Evolutionary conservation across 2,329 filamentous ascomycete species (phyloP), one percentile per base, ranked within the genome.

Genomic region (Tolypocladium endophyticum): DNA sequence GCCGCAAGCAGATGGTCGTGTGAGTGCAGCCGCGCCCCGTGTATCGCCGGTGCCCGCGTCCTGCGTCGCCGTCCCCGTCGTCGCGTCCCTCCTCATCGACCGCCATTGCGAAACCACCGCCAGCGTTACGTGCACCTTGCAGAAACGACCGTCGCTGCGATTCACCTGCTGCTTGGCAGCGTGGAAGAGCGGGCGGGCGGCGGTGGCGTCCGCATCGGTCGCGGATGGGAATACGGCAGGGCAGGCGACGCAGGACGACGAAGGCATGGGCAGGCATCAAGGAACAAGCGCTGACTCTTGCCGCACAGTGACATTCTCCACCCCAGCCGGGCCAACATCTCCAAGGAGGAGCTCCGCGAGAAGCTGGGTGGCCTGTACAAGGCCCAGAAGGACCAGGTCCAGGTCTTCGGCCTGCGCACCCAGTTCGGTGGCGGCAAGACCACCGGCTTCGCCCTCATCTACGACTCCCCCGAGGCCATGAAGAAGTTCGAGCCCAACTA

Each of bases 401-500:
- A 88, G 79, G 92, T 96, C 79, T 99, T 99, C 79, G 94, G 94
- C 75, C 92, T 99, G 80, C 90, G 91, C 80, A 99, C 94, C 72
- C 93, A 97, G 79, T 99, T 89, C 78, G 94, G 94, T 93, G 94
- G 94, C 77, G 94, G 94, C 85, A 99, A 99, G 89, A 96, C 90
- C 79, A 97, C 93, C 69, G 94, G 94, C 73, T 99, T 99, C 78
- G 94, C 92, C 69, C 91, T 97, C 74, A 85, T 99, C 83, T 99
- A 99, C 87, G 94, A 99, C 82, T 96, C 90, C 69, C 83, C 87
- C 76, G 94, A 99, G 86, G 91, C 92, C 73, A 88, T 99, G 88
- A 97, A 97, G 90, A 97, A 97, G 83, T 99, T 97, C 81, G 94
- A 99, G 87, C 94, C 94, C 73, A 88, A 89, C 81, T 97, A 97